Base-by-base conservation (phyloP, 441 rosid species). In the Melastoma candidum region DNA sequence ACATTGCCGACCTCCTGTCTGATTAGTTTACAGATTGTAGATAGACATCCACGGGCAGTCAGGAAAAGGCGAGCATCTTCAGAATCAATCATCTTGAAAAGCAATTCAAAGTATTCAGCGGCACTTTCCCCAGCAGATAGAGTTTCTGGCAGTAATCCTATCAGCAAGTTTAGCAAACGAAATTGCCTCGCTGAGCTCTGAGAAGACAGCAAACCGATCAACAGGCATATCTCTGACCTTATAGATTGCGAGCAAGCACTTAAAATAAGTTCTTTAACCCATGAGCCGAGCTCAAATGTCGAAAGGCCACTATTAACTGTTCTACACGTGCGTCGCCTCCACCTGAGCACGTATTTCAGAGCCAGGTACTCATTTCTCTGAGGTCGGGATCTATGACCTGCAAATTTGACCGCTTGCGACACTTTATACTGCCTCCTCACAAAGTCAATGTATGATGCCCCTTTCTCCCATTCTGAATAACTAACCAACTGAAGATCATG, bases 161-260 rank as follows among this genome's bases (percentile, higher is more conserved):
- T 81, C 63, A 95, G 74, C 56, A 95, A 77, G 77, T 83, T 89
- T 74, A 95, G 77, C 78, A 95, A 59, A 69, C 87, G 87, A 68
- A 77, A 93, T 47, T 77, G 77, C 69, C 95, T 89, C 29, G 97
- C 80, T 52, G 90, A 74, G 78, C 95, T 89, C 75, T 95, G 95
- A 49, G 85, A 81, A 69, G 87, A 82, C 58, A 95, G 94, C 73
- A 95, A 73, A 69, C 83, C 84, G 64, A 95, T 83, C 70, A 95
- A 72, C 79, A 80, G 82, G 90, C 97, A 89, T 98, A 95, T 95
- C 83, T 93, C 99, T 41, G 99, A 89, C 64, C 97, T 81, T 53
- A 95, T 93, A 63, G 98, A 89, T 68, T 89, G 99, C 48, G 99
- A 95, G 71, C 99, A 95, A 64, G 99, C 96, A 81, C 99, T 89